Evolutionary conservation across 345 rosid genomes (phyloP).

Genomic region (Bruguiera sexangula): DNA sequence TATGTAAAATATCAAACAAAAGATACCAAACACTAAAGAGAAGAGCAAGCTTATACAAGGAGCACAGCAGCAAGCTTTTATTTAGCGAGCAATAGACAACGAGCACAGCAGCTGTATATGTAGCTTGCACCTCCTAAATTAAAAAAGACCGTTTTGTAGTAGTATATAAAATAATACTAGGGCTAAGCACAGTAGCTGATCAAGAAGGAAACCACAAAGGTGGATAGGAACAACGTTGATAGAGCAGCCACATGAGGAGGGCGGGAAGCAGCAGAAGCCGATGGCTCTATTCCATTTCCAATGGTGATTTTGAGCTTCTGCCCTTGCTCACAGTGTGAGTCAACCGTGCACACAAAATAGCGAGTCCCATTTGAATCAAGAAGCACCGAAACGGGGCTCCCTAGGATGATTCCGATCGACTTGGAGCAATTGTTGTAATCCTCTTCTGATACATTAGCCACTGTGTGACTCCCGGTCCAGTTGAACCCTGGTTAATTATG

Average conservation of each 20-base stretch:
- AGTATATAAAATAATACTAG: too few species aligned
- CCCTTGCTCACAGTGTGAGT: slow-evolving; percentile 27
- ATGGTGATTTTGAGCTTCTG: slow-evolving; percentile 27
- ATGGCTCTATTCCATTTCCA: slow-evolving; percentile 14
- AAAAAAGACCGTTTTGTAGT: too few species aligned
- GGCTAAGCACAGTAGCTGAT: not conserved
- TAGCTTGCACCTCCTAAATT: too few species aligned
- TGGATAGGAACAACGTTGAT: not conserved
- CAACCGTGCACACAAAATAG: slow-evolving; percentile 30
- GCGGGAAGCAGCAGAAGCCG: slow-evolving; percentile 1
- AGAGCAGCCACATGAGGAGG: not conserved
- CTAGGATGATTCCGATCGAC: not conserved
- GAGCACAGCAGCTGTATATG: too few species aligned
- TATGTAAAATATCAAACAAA: too few species aligned
- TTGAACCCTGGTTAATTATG: slow-evolving; percentile 13
- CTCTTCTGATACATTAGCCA: slow-evolving; percentile 10
- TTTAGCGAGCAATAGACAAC: too few species aligned
- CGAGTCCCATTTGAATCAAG: slow-evolving; percentile 8
- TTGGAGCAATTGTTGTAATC: slow-evolving; percentile 25
- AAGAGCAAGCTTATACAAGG: too few species aligned
- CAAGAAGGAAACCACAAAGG: not conserved
- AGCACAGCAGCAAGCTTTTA: too few species aligned
- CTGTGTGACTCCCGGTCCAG: slow-evolving; percentile 26
- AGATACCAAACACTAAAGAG: too few species aligned
- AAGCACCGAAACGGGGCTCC: not conserved